Evolutionary conservation across 768 basidiomycete species (phyloP).

Genomic region (Neoboletus magnificus): DNA sequence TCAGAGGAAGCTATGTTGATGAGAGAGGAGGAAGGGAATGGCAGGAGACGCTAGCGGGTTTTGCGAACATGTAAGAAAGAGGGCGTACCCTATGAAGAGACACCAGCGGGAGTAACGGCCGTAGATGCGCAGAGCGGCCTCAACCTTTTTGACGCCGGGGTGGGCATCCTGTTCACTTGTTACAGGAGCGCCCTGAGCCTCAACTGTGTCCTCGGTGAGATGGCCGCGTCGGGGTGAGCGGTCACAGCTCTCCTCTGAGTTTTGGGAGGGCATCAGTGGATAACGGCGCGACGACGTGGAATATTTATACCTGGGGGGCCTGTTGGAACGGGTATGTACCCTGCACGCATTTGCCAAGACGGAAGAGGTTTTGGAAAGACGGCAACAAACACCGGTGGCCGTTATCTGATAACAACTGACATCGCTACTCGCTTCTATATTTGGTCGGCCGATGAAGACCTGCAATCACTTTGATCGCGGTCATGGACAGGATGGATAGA

Average conservation of each 20-base stretch:
- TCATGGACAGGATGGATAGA: background rate
- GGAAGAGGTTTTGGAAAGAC: background rate
- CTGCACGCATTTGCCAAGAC: constrained; percentile 11
- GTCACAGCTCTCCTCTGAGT: constrained; percentile 1
- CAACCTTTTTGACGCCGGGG: constrained; percentile 44
- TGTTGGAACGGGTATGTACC: constrained; percentile 17
- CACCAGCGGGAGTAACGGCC: constrained; percentile 56
- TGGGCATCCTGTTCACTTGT: constrained; percentile 28
- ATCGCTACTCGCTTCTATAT: background rate
- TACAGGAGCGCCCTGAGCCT: background rate
- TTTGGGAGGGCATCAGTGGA: constrained; percentile 2
- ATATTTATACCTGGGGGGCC: constrained; percentile 12
- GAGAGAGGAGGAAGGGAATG: background rate
- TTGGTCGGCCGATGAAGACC: background rate
- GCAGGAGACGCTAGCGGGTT: background rate
- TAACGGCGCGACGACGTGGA: too few species aligned
- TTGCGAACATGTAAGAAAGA: background rate
- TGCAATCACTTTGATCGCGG: too few species aligned
- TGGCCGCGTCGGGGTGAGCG: background rate
- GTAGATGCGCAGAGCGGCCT: constrained; percentile 50
- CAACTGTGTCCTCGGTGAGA: background rate
- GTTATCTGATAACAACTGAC: constrained; percentile 13
- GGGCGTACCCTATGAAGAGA: constrained; percentile 53
- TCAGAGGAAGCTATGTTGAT: background rate
- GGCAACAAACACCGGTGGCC: background rate